These are phyloP conservation scores for Porcisia deanei DNA, from an alignment of 208 protist genomes.

Conservation along the genomic window DNA sequence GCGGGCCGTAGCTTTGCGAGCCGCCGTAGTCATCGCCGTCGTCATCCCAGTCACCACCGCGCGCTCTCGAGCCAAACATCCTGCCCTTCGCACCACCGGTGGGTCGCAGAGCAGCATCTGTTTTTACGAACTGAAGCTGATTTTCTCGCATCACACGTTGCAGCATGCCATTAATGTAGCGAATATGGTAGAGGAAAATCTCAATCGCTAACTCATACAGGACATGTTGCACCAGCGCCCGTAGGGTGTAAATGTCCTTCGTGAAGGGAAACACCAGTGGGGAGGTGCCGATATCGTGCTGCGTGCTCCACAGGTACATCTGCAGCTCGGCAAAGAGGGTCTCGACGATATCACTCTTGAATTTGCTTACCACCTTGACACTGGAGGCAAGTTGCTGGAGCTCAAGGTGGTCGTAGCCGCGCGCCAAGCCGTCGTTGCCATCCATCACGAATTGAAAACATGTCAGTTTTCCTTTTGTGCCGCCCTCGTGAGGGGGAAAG, in stretches of 20 bases:
- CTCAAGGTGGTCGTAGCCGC: conserved; percentile 83
- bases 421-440: conserved; percentile 86
- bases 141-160: conserved; percentile 75
- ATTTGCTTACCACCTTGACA: conserved; percentile 86
- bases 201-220: conserved; percentile 85
- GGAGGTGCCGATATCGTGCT: conserved; percentile 55
- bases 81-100: background rate
- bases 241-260: conserved; percentile 58
- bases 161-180: conserved; percentile 57
- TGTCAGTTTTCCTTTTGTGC: conserved; percentile 64
- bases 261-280: conserved; percentile 61
- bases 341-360: conserved; percentile 92
- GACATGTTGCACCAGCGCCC: conserved; percentile 72
- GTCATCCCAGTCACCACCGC: background rate
- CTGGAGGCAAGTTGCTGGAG: conserved; percentile 74
- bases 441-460: conserved; percentile 88
- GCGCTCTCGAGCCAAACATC: too few species aligned
- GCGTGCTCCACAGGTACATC: conserved; percentile 76
- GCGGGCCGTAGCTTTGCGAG: background rate
- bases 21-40: background rate
- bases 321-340: conserved; percentile 90
- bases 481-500: conserved; percentile 72
- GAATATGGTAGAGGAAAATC: conserved; percentile 83
- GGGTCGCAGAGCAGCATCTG: conserved; percentile 37
- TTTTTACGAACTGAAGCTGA: conserved; percentile 68